phyloP scores from a whole-genome alignment of 2,329 filamentous ascomycete genomes.

The Aureobasidium musti region DNA sequence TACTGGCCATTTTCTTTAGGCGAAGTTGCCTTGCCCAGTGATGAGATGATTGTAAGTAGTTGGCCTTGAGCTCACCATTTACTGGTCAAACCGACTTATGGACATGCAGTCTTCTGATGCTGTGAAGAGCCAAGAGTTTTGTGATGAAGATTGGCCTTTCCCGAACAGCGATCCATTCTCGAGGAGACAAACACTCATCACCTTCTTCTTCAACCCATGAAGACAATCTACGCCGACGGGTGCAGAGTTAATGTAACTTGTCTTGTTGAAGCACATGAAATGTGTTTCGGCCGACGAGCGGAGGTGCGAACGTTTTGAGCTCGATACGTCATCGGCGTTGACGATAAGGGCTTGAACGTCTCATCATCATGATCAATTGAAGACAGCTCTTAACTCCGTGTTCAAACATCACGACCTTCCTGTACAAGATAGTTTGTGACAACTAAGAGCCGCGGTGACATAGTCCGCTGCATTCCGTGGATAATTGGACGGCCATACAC shows the following conservation, averaged over 20 bases:
- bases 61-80: no score
- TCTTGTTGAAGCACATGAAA: neutral
- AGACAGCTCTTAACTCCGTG: neutral
- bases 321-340: neutral
- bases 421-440: neutral
- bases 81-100: no score
- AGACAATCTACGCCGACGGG: no score
- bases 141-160: no score
- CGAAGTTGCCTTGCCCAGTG: no score
- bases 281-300: neutral
- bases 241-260: neutral
- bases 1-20: no score
- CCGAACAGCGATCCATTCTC: no score
- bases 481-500: conserved; percentile 2
- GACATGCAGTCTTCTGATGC: no score
- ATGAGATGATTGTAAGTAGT: no score
- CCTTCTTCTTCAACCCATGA: neutral
- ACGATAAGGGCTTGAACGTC: neutral
- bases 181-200: no score
- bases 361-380: neutral
- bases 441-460: neutral
- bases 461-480: neutral
- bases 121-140: no score
- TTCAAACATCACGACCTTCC: neutral
- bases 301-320: neutral